Base-by-base conservation (phyloP, 1,284 basidiomycete genomes). In the Hemileia vastatrix region DNA sequence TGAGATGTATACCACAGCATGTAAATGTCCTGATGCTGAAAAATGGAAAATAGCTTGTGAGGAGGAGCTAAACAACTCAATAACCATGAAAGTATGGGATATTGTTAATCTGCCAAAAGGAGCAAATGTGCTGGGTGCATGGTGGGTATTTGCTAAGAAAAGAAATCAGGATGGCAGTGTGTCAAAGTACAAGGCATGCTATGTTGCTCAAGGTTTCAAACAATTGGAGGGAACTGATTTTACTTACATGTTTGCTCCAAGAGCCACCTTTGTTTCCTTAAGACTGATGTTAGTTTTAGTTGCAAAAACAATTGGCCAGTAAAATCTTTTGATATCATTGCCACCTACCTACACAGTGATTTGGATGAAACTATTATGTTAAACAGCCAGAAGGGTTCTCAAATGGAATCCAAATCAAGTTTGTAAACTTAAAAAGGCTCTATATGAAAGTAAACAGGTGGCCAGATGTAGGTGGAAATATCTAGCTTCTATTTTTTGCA, bases 401-500 rank as follows among this genome's bases (percentile, higher is more conserved):
- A 1, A 32, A 21, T 13, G 11, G 33, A 18, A 6, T 33, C n/a
- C 31, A 51, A 19, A 48, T 0, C 40, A 58, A 43, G 48, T 40
- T 0, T 32, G 36, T 23, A 8, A 8, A 8, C 31, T 58, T 8
- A 58, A 58, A 19, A 50, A 58, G 15, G 49, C 33, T 1, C 19
- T 58, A n/a, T 58, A 58, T 43, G 57, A 48, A 1, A 50, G 18
- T 1, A 33, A 51, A 23, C 57, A 58, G 23, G 47, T 33, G 2
- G 57, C 47, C 19, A 1, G 55, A 1, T 48, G 55, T n/a, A 32
- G 55, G 55, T 57, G 55, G 55, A 31, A 47, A 8, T 48, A 31
- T 13, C 45, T 57, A 18, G 19, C 5, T 3, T 9, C 18, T 15
- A 58, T 31, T 3, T 18, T 58, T 4, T 18, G 18, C 1, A 5